Conservation (phyloP, 306 rosid species). For the Morella rubra region DNA sequence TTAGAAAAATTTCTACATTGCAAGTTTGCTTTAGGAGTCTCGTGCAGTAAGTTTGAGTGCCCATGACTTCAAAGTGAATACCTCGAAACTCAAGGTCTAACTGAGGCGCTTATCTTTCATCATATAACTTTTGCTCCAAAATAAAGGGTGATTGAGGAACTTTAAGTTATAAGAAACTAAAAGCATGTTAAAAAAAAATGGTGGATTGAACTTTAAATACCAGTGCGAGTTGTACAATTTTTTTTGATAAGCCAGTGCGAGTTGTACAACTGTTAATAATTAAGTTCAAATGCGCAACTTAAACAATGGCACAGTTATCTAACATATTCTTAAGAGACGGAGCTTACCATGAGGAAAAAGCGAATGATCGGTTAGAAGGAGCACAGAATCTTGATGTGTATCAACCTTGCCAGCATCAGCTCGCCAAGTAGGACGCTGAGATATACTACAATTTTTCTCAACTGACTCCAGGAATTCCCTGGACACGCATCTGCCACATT, state of each 20-base stretch:
- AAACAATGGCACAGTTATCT: too few species aligned
- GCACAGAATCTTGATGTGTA: slow-evolving; percentile 53
- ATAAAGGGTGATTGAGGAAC: background rate
- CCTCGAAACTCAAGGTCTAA: background rate
- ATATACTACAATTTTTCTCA: slow-evolving; percentile 48
- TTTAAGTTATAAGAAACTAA: slow-evolving; percentile 11
- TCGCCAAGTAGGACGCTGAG: slow-evolving; percentile 81
- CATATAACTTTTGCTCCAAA: background rate
- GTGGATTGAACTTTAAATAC: background rate
- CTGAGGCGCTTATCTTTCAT: background rate
- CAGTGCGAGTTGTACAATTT: too few species aligned
- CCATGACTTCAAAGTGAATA: background rate
- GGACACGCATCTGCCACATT: slow-evolving; percentile 50
- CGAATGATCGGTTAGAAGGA: slow-evolving; percentile 83
- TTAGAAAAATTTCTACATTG: slow-evolving; percentile 9
- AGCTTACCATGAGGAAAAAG: slow-evolving; percentile 59
- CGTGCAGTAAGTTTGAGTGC: too few species aligned
- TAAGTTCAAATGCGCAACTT: too few species aligned
- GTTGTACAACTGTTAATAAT: too few species aligned
- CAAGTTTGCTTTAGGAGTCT: background rate
- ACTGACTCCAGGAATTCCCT: slow-evolving; percentile 59
- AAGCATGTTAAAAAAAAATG: slow-evolving; percentile 1
- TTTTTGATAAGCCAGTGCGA: too few species aligned
- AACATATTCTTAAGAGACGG: background rate
- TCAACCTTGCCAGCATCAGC: slow-evolving; percentile 72